Evolutionary conservation across 768 basidiomycete genomes (phyloP), one percentile per base, ranked within the genome.

Genomic region (Antrodiella citrinella): DNA sequence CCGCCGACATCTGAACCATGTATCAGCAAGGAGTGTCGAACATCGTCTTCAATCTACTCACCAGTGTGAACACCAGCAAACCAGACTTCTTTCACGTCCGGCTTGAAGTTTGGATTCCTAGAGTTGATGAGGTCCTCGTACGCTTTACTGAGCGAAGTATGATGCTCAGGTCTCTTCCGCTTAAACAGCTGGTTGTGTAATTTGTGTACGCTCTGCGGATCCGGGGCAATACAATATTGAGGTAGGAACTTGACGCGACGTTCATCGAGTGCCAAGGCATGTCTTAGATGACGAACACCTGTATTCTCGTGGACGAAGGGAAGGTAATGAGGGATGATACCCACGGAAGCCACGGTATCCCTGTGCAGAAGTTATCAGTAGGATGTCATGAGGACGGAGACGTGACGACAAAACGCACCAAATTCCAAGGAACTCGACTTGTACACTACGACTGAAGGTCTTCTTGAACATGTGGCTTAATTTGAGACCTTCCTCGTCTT

Each of bases 291-390:
- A 3, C 70, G 70, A 38, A 81, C 74, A 53, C 75, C 75, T 3
- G 68, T 71, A 43, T 81, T 79, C 1, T 70, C 73, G 1, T 78
- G 78, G 23, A 46, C 26, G 57, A 82, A 82, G 0, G 82, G 82
- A 4, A 82, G 68, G 13, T 61, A 60, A 4, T 75, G 66, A 22
- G 70, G 70, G 43, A 80, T 65, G 41, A 79, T 43, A 9, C 80
- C 81, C 15, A 84, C 79, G 0, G 81, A 83, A 22, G 76, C 73
- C 4, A 85, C 81, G 1, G 81, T 84, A 55, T 85, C 82, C 80
- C 81, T 83, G 48, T 38, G 23, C 30, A 30, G 4, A 45, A 11
- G 18, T 12, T 26, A 25, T 45, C n/a, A 38, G 10, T 38, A 18
- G 18, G 35, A 38, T 38, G 10, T 18, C 35, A 22, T 18, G 9